A percentile compares a stretch with the other conserved stretches of the same genome.
phyloP scores from a whole-genome alignment of 1,284 basidiomycete genomes.

The Cryptococcus sp. region DNA sequence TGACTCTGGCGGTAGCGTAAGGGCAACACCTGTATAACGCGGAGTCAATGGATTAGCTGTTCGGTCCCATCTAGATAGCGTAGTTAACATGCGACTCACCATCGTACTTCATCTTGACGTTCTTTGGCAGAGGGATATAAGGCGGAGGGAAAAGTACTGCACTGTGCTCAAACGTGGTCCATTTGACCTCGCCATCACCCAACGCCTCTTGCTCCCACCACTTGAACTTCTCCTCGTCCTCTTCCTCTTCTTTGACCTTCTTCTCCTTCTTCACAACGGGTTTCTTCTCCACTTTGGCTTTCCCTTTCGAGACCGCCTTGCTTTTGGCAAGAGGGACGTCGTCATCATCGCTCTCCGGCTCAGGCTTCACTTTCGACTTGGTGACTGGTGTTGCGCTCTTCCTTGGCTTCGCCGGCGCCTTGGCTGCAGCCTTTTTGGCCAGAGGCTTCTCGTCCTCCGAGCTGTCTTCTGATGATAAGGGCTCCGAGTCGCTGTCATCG shows the following conservation, averaged over 20 bases:
- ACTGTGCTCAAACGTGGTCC: conserved; percentile 89
- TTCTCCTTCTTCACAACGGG: conserved; percentile 61
- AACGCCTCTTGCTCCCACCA: conserved; percentile 75
- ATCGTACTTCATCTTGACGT: conserved; percentile 94
- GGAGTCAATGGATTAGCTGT: neutral
- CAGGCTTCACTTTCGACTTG: conserved; percentile 57
- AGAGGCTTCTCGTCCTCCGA: conserved; percentile 69
- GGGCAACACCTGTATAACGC: conserved; percentile 63
- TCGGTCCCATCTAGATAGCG: neutral
- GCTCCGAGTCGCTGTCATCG: conserved; percentile 30
- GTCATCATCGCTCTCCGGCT: conserved; percentile 58
- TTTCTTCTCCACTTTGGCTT: conserved; percentile 58
- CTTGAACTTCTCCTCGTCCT: conserved; percentile 59
- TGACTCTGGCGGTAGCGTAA: conserved; percentile 78
- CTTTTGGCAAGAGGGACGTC: conserved; percentile 48
- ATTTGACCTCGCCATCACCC: conserved; percentile 78
- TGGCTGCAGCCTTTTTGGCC: conserved; percentile 50
- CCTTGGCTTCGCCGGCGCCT: conserved; percentile 20
- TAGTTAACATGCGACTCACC: conserved; percentile 59
- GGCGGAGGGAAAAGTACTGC: conserved; percentile 96
- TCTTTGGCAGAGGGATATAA: conserved; percentile 79
- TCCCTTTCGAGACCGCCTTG: conserved; percentile 50
- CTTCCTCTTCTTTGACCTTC: conserved; percentile 42
- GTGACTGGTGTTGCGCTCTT: conserved; percentile 24
- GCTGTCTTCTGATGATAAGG: conserved; percentile 61